Evolutionary conservation across 208 protist genomes (phyloP).

Genomic region (Crithidia expoeki): DNA sequence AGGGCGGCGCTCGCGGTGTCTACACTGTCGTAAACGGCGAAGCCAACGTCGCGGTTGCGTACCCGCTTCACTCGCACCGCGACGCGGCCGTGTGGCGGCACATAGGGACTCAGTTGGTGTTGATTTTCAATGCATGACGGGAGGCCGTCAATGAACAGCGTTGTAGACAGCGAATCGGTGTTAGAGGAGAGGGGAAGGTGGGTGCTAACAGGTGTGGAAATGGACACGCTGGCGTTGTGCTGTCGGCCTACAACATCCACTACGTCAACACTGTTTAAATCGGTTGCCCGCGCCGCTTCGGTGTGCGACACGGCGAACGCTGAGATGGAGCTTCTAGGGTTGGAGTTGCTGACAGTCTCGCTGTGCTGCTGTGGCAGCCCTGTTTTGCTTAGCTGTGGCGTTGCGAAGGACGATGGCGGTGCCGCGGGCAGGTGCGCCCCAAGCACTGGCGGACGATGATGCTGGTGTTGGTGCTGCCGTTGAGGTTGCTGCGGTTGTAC

Average conservation of each 20-base stretch:
- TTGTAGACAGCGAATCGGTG: conserved; percentile 9
- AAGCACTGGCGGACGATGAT: not conserved
- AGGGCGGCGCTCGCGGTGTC: conserved; percentile 41
- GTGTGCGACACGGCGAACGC: not conserved
- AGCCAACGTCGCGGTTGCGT: conserved; percentile 50
- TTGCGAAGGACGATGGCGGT: not conserved
- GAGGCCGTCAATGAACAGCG: conserved; percentile 63
- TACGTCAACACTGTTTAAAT: not conserved
- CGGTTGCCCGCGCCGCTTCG: not conserved
- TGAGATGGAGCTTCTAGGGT: not conserved
- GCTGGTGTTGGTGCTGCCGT: not conserved
- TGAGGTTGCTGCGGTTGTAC: not conserved
- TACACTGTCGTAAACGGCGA: conserved; percentile 55
- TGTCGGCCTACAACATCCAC: not conserved
- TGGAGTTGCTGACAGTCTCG: not conserved
- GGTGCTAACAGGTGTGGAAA: not conserved
- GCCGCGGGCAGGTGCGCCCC: not conserved
- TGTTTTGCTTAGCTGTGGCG: not conserved
- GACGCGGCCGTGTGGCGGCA: conserved; percentile 54
- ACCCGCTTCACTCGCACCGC: conserved; percentile 52
- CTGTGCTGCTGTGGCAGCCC: not conserved
- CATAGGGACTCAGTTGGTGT: conserved; percentile 42
- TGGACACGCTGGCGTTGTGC: not conserved
- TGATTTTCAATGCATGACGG: conserved; percentile 47
- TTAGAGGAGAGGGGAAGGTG: not conserved